phyloP scores from a whole-genome alignment of 2,329 filamentous ascomycete genomes.

The Ophiostoma pallidulum region DNA sequence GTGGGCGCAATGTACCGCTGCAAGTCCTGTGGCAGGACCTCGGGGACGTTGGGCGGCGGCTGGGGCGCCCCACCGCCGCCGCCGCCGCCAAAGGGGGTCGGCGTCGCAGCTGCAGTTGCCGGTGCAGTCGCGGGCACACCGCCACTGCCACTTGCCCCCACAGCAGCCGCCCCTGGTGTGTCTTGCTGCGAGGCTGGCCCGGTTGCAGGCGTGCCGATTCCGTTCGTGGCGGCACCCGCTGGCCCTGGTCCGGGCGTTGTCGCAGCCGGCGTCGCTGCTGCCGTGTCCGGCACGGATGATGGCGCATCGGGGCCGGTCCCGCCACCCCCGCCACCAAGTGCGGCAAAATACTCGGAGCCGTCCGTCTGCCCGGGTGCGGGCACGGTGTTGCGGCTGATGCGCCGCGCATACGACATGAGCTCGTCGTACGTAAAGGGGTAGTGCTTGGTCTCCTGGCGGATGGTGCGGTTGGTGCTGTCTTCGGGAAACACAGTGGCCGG shows the following conservation, averaged over 20 bases:
- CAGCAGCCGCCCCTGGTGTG: background rate
- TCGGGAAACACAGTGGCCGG: slow-evolving; percentile 47
- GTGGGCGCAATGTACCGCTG: slow-evolving; percentile 45
- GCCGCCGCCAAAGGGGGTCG: slow-evolving; percentile 23
- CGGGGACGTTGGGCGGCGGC: slow-evolving; percentile 19
- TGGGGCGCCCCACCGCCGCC: background rate
- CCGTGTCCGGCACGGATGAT: slow-evolving; percentile 9
- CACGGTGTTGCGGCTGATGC: slow-evolving; percentile 71
- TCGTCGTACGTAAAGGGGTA: slow-evolving; percentile 59
- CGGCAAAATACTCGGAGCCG: slow-evolving; percentile 21
- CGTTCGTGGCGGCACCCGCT: background rate
- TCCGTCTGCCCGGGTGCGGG: slow-evolving; percentile 50
- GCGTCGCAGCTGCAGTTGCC: slow-evolving; percentile 19
- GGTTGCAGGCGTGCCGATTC: background rate
- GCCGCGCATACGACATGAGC: slow-evolving; percentile 66
- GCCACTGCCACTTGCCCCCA: background rate
- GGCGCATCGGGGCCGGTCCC: background rate
- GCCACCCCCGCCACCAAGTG: background rate
- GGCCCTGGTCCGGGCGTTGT: slow-evolving; percentile 8
- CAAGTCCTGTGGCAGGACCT: slow-evolving; percentile 39
- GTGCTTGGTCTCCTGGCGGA: slow-evolving; percentile 25
- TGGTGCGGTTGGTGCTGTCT: slow-evolving; percentile 19
- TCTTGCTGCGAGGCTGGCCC: background rate
- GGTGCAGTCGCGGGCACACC: background rate
- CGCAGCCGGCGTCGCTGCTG: slow-evolving; percentile 13